Conservation (phyloP, 441 rosid species). For the Capsella rubella region DNA sequence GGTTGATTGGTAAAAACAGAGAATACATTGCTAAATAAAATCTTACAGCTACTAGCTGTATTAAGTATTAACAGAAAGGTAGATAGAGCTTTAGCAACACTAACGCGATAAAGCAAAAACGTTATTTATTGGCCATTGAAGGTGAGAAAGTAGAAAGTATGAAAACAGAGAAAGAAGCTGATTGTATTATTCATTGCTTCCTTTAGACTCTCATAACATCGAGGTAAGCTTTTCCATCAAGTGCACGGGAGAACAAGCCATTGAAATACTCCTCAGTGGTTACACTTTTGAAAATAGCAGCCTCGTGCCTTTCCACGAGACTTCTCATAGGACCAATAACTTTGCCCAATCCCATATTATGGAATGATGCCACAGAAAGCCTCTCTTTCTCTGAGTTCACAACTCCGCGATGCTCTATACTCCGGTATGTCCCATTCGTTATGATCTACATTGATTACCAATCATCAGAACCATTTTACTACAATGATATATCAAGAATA, state of each 20-base stretch:
- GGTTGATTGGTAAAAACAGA: constrained; percentile 9
- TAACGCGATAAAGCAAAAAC: no score
- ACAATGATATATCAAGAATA: no score
- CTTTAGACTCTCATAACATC: no score
- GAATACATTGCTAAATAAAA: neutral
- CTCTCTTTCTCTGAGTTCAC: constrained; percentile 31
- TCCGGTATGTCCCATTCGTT: constrained; percentile 37
- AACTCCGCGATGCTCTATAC: constrained; percentile 41
- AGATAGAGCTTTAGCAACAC: no score
- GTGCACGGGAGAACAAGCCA: neutral
- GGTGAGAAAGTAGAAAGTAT: no score
- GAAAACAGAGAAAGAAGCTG: no score
- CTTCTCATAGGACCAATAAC: constrained; percentile 29
- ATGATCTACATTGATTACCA: constrained; percentile 23
- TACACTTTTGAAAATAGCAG: constrained; percentile 23
- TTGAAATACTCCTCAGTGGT: constrained; percentile 14
- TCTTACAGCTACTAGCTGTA: neutral
- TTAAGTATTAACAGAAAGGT: no score
- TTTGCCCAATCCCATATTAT: constrained; percentile 13
- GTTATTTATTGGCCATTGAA: no score
- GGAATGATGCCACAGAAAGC: constrained; percentile 17
- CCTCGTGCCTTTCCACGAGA: constrained; percentile 21
- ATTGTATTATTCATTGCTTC: no score
- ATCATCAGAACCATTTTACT: neutral
- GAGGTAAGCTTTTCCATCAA: no score